Base-by-base conservation (phyloP, 352 stramenopile genomes). In the Vaucheria bursata region DNA sequence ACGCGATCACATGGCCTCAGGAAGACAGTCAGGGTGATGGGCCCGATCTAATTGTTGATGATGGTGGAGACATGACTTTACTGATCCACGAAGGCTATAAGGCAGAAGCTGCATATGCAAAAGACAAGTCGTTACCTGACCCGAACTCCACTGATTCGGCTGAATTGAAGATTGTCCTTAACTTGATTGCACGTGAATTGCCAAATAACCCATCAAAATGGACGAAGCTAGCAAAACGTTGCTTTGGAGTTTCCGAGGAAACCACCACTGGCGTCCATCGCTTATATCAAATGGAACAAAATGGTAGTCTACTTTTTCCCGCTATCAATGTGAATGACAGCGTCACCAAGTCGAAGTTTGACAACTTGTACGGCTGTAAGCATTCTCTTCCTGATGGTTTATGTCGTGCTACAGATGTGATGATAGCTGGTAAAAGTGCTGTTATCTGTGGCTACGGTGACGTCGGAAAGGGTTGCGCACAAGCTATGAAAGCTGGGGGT, bases 271-370 rank as follows among this genome's bases (percentile, higher is more conserved):
- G 95, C 84, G 95, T 99, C 0, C 93, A 98, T 88, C 93, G 95
- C 85, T 88, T 99, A 18, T 98, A 98, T 82, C 91, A 95, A 82
- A 98, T 99, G 95, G 93, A 98, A 87, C 97, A 98, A 89, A 90
- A 89, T 68, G 90, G 91, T 85, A 88, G 87, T 75, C 89, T 98
- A 36, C 87, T 98, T 29, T 98, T 99, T 90, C 94, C 95, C 5
- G 93, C 93, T 79, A 98, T 99, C 87, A 99, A 99, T 86, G 95
- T 99, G 68, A 98, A 99, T 88, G 95, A 99, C 88, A 97, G 91
- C 75, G 95, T 99, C 38, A 99, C 95, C 87, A 99, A 99, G 90
- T 98, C 93, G 79, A 99, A 99, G 87, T 99, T 98, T 83, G 95
- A 98, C 89, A 98, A 98, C 90, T 87, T 99, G 37, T 98, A 98